Percentiles rank a stretch among this genome's conserved stretches.
These are phyloP conservation scores for Aegilops bicornis DNA, from an alignment of 176 grass and related monocot species.

Conservation along the genomic window DNA sequence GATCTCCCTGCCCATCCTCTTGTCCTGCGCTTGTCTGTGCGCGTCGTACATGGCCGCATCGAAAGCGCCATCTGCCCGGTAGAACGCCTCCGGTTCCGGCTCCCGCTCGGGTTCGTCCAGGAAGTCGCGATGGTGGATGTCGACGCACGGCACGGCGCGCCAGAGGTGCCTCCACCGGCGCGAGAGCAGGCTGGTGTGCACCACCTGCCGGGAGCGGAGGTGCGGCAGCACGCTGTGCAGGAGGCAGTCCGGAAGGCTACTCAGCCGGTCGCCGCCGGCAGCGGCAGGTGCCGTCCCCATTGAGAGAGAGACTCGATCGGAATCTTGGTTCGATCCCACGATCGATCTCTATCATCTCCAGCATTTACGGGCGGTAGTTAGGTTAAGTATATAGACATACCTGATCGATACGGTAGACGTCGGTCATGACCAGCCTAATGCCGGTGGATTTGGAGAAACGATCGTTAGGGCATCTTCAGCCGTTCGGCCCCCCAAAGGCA, in stretches of 20 bases:
- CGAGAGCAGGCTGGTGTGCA: neutral
- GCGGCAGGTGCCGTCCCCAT: neutral
- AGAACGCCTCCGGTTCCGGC: no score
- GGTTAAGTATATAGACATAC: neutral
- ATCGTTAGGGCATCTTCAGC: no score
- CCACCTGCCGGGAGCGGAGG: neutral
- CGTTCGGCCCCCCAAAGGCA: no score
- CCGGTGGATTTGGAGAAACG: no score
- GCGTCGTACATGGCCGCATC: neutral
- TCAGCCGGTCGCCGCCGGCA: neutral
- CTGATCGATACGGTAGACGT: no score
- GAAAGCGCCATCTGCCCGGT: neutral
- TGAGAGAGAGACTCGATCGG: neutral
- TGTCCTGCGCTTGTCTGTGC: neutral
- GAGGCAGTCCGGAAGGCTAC: neutral
- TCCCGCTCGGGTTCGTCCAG: neutral
- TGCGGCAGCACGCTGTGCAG: neutral
- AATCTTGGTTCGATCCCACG: neutral
- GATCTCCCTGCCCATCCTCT: neutral
- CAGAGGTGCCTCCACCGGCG: slow-evolving; percentile 3
- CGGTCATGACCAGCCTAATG: no score
- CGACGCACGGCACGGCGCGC: neutral
- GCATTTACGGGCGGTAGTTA: neutral
- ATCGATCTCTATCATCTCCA: neutral
- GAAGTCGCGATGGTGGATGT: neutral